Evolutionary conservation across 2,329 filamentous ascomycete species (phyloP).

Genomic region (Orbilia ellipsospora): DNA sequence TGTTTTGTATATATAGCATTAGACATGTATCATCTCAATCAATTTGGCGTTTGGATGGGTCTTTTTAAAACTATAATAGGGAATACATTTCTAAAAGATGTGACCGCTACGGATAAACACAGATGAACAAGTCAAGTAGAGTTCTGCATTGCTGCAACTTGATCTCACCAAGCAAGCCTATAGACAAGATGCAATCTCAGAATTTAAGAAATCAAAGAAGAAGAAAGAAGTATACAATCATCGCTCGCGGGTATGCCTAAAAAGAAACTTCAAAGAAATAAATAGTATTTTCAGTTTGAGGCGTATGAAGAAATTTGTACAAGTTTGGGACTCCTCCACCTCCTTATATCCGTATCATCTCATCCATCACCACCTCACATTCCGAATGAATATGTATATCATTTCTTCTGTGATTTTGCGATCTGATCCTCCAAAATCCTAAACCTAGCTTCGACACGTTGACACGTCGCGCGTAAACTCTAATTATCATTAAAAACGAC

Average conservation of each 20-base stretch:
- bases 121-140: constrained; percentile 4
- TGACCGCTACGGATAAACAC: neutral
- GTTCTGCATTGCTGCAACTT: neutral
- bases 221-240: neutral
- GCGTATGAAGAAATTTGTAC: constrained; percentile 6
- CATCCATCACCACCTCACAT: neutral
- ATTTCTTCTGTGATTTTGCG: constrained; percentile 50
- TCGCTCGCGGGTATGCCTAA: constrained; percentile 27
- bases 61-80: too few relatives aligned
- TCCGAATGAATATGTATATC: neutral
- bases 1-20: too few relatives aligned
- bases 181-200: neutral
- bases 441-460: constrained; percentile 53
- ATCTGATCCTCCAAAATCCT: constrained; percentile 49
- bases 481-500: neutral
- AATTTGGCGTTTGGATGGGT: too few relatives aligned
- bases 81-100: too few relatives aligned
- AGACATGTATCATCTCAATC: too few relatives aligned
- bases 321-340: constrained; percentile 26
- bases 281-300: neutral
- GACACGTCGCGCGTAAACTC: constrained; percentile 47
- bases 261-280: neutral
- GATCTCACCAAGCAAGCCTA: neutral
- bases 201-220: neutral
- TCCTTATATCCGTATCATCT: neutral